phyloP scores from a whole-genome alignment of 1,139 yeast species.

The Lodderomyces margitis region DNA sequence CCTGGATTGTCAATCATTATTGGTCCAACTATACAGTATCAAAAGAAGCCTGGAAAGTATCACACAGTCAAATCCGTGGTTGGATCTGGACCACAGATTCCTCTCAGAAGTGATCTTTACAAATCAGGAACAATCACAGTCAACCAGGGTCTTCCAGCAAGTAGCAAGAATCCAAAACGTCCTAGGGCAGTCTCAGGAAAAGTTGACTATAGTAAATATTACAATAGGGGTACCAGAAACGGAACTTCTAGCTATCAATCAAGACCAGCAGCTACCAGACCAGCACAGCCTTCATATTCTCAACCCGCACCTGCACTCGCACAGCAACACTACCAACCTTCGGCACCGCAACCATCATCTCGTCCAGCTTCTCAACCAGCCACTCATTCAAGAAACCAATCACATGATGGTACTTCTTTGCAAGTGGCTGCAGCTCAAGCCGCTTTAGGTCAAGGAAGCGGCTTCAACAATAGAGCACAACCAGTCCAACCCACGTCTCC shows the following conservation, averaged over 20 bases:
- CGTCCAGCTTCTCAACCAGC: constrained; percentile 18
- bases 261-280: constrained; percentile 8
- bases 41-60: constrained; percentile 85
- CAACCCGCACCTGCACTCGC: constrained; percentile 13
- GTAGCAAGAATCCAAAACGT: constrained; percentile 64
- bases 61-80: constrained; percentile 69
- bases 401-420: constrained; percentile 6
- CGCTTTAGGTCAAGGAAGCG: constrained; percentile 12
- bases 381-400: not conserved
- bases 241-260: constrained; percentile 9
- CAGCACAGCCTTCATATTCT: constrained; percentile 19
- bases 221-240: constrained; percentile 31
- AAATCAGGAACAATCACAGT: constrained; percentile 89
- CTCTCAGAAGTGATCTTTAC: constrained; percentile 66
- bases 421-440: constrained; percentile 21
- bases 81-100: constrained; percentile 53
- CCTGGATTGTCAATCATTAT: constrained; percentile 61
- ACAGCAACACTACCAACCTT: constrained; percentile 16
- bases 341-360: constrained; percentile 17
- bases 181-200: constrained; percentile 50
- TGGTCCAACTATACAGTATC: constrained; percentile 74
- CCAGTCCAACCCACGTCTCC: constrained; percentile 15
- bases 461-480: constrained; percentile 6
- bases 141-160: constrained; percentile 74
- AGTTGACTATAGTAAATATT: constrained; percentile 46